Conservation (phyloP, 2,329 filamentous ascomycete species). For the Monilinia aucupariae region DNA sequence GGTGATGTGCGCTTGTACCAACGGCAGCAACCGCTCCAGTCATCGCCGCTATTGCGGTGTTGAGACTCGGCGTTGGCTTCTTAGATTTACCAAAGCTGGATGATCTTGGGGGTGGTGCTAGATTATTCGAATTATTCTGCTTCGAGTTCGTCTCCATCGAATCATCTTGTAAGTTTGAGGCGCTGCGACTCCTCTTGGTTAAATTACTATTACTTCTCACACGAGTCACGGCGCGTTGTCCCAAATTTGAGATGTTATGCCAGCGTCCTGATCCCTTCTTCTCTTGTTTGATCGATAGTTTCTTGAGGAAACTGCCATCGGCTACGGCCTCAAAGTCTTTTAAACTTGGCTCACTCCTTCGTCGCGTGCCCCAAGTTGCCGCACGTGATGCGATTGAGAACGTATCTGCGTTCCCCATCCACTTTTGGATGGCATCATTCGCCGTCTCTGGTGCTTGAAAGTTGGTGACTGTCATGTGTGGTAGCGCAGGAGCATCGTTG, state of each 20-base stretch:
- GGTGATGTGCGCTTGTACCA: constrained; percentile 37
- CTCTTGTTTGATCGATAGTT: constrained; percentile 49
- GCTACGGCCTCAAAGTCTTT: constrained; percentile 54
- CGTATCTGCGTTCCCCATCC: constrained; percentile 41
- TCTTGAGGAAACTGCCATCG: constrained; percentile 59
- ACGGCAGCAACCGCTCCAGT: constrained; percentile 51
- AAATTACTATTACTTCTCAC: constrained; percentile 33
- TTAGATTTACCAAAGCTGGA: constrained; percentile 40
- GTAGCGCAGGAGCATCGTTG: constrained; percentile 37
- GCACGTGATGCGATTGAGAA: constrained; percentile 55
- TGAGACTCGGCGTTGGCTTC: constrained; percentile 53
- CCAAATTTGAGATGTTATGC: neutral
- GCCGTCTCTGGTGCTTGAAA: constrained; percentile 43
- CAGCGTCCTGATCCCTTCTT: constrained; percentile 33
- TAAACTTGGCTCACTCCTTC: constrained; percentile 56
- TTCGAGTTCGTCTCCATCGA: constrained; percentile 32
- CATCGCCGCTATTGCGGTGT: constrained; percentile 53
- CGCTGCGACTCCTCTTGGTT: constrained; percentile 30
- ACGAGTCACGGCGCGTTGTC: constrained; percentile 25
- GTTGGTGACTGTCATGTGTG: constrained; percentile 33
- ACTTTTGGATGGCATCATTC: constrained; percentile 45
- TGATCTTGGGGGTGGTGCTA: constrained; percentile 48
- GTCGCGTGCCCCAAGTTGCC: constrained; percentile 65
- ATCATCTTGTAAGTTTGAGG: constrained; percentile 24
- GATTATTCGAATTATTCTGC: constrained; percentile 36